Percentiles rank a stretch among this genome's conserved stretches.
Conservation (phyloP, 495 filamentous ascomycete species). For the Penicillium dipodomyicola region DNA sequence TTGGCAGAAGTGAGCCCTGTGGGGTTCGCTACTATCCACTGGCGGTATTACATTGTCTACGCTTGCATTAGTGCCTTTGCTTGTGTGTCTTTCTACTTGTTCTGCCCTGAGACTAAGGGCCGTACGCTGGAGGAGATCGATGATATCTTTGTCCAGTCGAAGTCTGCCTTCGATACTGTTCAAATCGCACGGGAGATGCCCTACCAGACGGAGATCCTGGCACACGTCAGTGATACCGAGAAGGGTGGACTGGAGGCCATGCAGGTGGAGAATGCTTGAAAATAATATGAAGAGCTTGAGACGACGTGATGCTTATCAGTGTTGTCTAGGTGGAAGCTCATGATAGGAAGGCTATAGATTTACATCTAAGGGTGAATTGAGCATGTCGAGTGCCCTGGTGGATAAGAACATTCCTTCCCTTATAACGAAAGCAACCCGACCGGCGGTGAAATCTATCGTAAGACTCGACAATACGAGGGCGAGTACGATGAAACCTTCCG, state of each 20-base stretch:
- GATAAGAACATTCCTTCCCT: too few relatives aligned
- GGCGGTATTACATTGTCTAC: constrained; percentile 65
- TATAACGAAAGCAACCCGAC: too few relatives aligned
- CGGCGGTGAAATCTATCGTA: too few relatives aligned
- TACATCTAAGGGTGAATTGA: not conserved
- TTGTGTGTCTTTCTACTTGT: constrained; percentile 56
- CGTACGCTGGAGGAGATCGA: constrained; percentile 66
- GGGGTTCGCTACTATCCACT: constrained; percentile 57
- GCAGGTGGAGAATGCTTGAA: constrained; percentile 13
- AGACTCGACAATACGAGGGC: too few relatives aligned
- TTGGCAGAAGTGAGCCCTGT: constrained; percentile 62
- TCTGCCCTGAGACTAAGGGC: constrained; percentile 63
- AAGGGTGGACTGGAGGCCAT: constrained; percentile 8
- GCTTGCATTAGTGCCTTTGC: constrained; percentile 62
- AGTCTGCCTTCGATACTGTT: constrained; percentile 25
- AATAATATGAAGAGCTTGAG: not conserved
- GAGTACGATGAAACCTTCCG: too few relatives aligned
- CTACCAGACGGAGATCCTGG: constrained; percentile 21
- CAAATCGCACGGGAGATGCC: constrained; percentile 21
- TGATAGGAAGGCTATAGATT: not conserved
- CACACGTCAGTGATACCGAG: constrained; percentile 16
- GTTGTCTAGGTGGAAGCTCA: not conserved
- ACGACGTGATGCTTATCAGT: not conserved
- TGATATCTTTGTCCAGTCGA: constrained; percentile 57
- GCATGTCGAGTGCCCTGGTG: too few relatives aligned